These are phyloP conservation scores for Arthonia radiata DNA, from an alignment of 495 filamentous ascomycete genomes.

Conservation along the genomic window DNA sequence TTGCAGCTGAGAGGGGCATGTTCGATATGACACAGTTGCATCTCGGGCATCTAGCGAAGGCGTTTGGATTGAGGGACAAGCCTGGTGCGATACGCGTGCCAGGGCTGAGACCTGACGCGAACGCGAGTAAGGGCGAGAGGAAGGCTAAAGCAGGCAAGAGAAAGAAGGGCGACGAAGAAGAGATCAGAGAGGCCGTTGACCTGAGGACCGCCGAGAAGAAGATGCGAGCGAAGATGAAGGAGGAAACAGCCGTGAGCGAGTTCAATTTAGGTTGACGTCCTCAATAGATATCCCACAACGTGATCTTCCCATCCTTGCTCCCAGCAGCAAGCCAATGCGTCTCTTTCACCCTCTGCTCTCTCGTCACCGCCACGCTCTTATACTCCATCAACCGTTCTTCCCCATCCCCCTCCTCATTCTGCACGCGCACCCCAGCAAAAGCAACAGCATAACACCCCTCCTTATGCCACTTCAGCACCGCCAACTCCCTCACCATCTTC, in stretches of 20 bases:
- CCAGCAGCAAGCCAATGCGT: slow-evolving; percentile 82
- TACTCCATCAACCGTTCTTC: background rate
- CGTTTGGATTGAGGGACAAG: slow-evolving; percentile 66
- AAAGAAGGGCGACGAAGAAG: too few species aligned
- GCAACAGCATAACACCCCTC: slow-evolving; percentile 70
- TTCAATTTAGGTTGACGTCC: too few species aligned
- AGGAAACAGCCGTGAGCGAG: too few species aligned
- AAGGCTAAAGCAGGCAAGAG: slow-evolving; percentile 12
- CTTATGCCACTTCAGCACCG: slow-evolving; percentile 88
- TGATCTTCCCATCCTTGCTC: slow-evolving; percentile 87
- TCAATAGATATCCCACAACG: slow-evolving; percentile 89
- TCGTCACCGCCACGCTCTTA: slow-evolving; percentile 8
- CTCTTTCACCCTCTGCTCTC: slow-evolving; percentile 35
- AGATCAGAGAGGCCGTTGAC: too few species aligned
- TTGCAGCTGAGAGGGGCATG: slow-evolving; percentile 50
- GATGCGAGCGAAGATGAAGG: too few species aligned
- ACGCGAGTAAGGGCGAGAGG: too few species aligned
- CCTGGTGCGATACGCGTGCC: slow-evolving; percentile 66
- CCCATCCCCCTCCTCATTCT: slow-evolving; percentile 8
- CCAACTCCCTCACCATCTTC: slow-evolving; percentile 65
- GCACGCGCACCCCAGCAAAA: slow-evolving; percentile 27
- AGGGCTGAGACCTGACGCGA: slow-evolving; percentile 21
- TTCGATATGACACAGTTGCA: slow-evolving; percentile 82
- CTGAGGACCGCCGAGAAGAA: too few species aligned
- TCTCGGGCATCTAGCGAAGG: slow-evolving; percentile 81